A percentile compares a stretch with the other conserved stretches of the same genome.
Conservation (phyloP, 352 stramenopile species). For the Globisporangium nodosum region DNA sequence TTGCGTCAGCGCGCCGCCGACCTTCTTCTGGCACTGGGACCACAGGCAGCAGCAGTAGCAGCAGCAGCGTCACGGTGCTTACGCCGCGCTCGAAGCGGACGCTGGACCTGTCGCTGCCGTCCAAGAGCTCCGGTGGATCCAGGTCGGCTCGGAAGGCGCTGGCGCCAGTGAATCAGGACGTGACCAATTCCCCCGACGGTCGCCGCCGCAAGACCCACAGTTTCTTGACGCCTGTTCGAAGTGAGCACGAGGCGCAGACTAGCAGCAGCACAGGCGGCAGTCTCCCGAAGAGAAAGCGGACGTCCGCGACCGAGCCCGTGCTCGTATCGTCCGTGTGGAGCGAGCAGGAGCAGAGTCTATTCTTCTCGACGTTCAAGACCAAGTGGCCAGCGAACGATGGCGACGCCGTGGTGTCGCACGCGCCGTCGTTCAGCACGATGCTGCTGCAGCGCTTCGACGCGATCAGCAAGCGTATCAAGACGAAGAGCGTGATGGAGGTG, state of each 20-base stretch:
- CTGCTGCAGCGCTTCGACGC: constrained; percentile 51
- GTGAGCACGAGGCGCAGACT: background rate
- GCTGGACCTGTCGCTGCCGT: background rate
- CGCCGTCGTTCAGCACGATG: constrained; percentile 28
- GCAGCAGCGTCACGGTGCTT: background rate
- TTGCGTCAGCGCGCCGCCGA: no score
- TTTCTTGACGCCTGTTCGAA: background rate
- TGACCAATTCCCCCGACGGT: background rate
- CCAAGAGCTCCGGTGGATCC: background rate
- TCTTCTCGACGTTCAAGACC: constrained; percentile 63
- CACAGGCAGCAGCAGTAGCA: background rate
- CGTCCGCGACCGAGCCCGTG: constrained; percentile 18
- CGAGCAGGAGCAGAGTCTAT: constrained; percentile 55
- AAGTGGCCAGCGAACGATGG: constrained; percentile 35
- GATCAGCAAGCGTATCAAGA: constrained; percentile 58
- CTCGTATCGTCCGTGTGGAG: constrained; percentile 26
- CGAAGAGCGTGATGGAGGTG: constrained; percentile 57
- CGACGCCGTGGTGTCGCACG: constrained; percentile 6
- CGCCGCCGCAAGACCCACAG: background rate
- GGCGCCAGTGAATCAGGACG: background rate
- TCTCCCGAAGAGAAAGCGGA: constrained; percentile 10
- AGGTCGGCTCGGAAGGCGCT: background rate
- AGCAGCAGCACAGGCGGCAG: background rate
- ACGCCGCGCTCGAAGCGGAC: constrained; percentile 3
- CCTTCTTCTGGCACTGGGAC: background rate